Base-by-base conservation (phyloP, 1,284 basidiomycete species). In the Ustilago loliicola region DNA sequence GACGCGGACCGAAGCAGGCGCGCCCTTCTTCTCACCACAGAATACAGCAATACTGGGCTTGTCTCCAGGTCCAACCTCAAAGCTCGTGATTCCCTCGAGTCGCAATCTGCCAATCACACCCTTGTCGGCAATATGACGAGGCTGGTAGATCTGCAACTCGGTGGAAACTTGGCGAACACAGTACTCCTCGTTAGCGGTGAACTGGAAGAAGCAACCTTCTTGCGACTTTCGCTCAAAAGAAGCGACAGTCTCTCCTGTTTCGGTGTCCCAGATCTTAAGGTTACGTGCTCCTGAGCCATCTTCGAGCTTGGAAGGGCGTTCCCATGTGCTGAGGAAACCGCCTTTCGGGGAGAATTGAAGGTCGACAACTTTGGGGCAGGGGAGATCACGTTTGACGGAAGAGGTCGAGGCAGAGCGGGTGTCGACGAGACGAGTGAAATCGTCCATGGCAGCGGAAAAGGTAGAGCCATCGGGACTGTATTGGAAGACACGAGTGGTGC, bases 1-100 rank as follows among this genome's bases (percentile, higher is more conserved):
- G 62, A 98, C 91, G 83, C 92, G 93, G 85, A 98, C 90, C 72
- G 90, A 93, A 0, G 95, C 96, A 1, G 96, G 96, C n/a, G 92
- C 91, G 66, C 96, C 96, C 89, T 98, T 98, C 89, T 95, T 95
- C 89, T 98, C 96, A 1, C 92, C 93, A 47, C 96, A 89, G 86
- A 98, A 99, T 17, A 96, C 91, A 3, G 95, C 95, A 32, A 98
- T 86, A 21, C 90, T 92, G 3, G 94, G 93, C 84, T 93, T 93
- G 81, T 92, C 88, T 11, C 94, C 94, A 11, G 93, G 93, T 80
- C 93, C 93, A 72, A 96, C 88, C 19, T 90, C 89, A 66, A 94
- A 90, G 80, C 89, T 90, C 6, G 92, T 91, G 53, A 94, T 91
- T 25, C 93, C 93, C 82, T 96, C 95, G 27, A 94, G 90, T 81